Percentiles rank a stretch among this genome's conserved stretches.
Evolutionary conservation across 495 filamentous ascomycete genomes (phyloP).

Genomic region (Tuber umbilicatum): DNA sequence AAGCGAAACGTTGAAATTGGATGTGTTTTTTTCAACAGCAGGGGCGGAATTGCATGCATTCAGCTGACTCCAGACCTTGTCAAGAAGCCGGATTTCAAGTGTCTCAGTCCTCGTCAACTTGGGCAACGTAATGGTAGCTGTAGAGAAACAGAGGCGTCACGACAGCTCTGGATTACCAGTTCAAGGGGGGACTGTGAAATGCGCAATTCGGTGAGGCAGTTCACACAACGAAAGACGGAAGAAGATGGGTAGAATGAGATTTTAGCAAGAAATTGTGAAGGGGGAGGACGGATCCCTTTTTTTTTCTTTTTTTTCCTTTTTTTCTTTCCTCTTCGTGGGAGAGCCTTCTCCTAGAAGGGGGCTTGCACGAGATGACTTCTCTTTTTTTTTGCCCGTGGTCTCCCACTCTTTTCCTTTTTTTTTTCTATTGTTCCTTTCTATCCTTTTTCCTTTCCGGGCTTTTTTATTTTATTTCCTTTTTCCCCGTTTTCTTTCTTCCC

Average conservation of each 20-base stretch:
- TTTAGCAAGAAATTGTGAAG: conserved; percentile 20
- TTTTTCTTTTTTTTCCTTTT: conserved; percentile 11
- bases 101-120: conserved; percentile 26
- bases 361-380: conserved; percentile 32
- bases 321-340: not conserved
- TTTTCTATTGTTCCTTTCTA: conserved; percentile 12
- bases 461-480: conserved; percentile 24
- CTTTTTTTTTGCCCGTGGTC: conserved; percentile 10
- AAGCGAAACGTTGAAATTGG: conserved; percentile 22
- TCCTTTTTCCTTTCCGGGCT: conserved; percentile 17
- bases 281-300: conserved; percentile 32
- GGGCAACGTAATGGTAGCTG: conserved; percentile 17
- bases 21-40: conserved; percentile 30
- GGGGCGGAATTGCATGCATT: conserved; percentile 32
- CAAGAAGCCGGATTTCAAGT: conserved; percentile 32
- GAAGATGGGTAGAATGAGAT: conserved; percentile 20
- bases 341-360: conserved; percentile 9
- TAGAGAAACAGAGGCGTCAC: conserved; percentile 25
- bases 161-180: conserved; percentile 31
- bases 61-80: conserved; percentile 34
- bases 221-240: conserved; percentile 18
- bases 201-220: conserved; percentile 37
- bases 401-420: conserved; percentile 13
- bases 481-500: conserved; percentile 15
- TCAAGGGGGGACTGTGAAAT: conserved; percentile 36